phyloP scores from a whole-genome alignment of 305 asterid genomes.

The Fraxinus velutina region DNA sequence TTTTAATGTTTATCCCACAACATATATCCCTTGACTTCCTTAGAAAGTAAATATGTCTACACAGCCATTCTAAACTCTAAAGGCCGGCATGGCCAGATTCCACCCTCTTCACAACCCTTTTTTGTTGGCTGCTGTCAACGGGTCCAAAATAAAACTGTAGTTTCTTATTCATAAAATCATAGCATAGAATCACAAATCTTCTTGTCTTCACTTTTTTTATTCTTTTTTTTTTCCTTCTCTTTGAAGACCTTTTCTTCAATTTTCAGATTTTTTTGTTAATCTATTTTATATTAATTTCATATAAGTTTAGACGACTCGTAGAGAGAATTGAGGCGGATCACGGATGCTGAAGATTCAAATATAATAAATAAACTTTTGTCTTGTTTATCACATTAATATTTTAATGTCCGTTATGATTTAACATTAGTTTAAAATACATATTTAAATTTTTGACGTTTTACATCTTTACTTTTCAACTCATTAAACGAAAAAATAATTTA shows the following conservation, averaged over 20 bases:
- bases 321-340: not conserved
- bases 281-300: not conserved
- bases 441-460: not conserved
- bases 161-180: not conserved
- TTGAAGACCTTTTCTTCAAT: not conserved
- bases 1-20: not conserved
- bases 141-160: not conserved
- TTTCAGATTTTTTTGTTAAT: no score
- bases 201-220: not conserved
- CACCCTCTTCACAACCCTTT: not conserved
- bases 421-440: not conserved
- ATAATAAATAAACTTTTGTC: not conserved
- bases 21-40: not conserved
- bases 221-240: no score
- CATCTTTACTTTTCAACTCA: not conserved
- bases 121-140: not conserved
- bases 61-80: no score
- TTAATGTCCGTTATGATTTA: not conserved
- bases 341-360: not conserved
- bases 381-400: not conserved
- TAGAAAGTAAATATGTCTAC: not conserved
- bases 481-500: not conserved
- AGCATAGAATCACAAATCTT: not conserved
- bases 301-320: not conserved
- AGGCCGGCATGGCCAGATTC: not conserved